A percentile compares a stretch with the other conserved stretches of the same genome.
Conservation (phyloP, 805 yeast genomes). For the Danielia reshetovae region DNA sequence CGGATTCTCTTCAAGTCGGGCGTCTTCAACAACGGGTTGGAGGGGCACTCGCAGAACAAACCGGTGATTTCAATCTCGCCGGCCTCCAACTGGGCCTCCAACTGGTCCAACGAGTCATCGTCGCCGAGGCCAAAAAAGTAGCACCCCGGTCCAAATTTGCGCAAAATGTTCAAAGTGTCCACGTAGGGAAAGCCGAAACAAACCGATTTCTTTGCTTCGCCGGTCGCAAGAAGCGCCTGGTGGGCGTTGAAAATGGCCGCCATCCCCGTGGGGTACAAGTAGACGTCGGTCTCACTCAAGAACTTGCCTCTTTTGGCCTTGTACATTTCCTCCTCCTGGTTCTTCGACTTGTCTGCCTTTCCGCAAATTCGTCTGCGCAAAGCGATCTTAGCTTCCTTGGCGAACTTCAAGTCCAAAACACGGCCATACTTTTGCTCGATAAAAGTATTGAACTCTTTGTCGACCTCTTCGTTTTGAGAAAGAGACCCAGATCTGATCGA, state of each 20-base stretch:
- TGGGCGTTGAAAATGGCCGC: constrained; percentile 85
- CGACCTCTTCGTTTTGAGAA: constrained; percentile 27
- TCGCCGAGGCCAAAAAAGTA: constrained; percentile 85
- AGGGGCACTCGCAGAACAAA: constrained; percentile 89
- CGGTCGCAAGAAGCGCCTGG: constrained; percentile 39
- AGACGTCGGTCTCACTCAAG: constrained; percentile 63
- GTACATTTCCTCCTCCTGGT: constrained; percentile 22
- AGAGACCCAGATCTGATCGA: constrained; percentile 20
- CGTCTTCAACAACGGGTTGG: constrained; percentile 86
- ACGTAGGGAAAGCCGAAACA: constrained; percentile 97
- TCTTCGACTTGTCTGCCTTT: constrained; percentile 43
- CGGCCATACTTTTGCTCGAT: constrained; percentile 91
- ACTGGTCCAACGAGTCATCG: constrained; percentile 57
- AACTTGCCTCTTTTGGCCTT: constrained; percentile 26
- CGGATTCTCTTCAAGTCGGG: constrained; percentile 70
- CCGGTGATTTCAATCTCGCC: constrained; percentile 63
- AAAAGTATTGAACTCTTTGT: constrained; percentile 57
- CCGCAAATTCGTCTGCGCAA: constrained; percentile 73
- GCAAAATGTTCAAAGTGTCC: constrained; percentile 80
- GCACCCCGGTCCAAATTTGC: constrained; percentile 90
- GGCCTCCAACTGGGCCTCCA: constrained; percentile 55
- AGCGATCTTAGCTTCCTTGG: constrained; percentile 70
- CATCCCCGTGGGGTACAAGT: constrained; percentile 89
- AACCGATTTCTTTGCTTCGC: constrained; percentile 54
- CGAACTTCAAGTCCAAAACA: constrained; percentile 73